These are phyloP conservation scores for Nothophaeocryptopus gaeumannii DNA, from an alignment of 2,329 filamentous ascomycete genomes.

Conservation along the genomic window DNA sequence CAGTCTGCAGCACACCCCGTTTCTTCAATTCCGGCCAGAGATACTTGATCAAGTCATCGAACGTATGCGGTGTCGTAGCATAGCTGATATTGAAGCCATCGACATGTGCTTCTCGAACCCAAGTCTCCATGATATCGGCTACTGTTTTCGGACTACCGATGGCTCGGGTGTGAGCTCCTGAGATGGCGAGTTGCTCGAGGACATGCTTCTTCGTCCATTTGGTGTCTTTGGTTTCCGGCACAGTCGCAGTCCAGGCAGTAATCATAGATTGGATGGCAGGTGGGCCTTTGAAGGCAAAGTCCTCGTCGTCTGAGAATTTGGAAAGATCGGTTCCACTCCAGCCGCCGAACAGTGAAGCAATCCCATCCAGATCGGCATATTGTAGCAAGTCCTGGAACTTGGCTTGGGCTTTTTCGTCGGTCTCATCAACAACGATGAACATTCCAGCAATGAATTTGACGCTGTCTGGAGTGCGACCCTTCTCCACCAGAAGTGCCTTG, in stretches of 20 bases:
- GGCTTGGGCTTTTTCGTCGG: conserved; percentile 43
- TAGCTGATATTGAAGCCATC: conserved; percentile 46
- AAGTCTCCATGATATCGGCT: conserved; percentile 47
- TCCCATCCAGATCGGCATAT: conserved; percentile 47
- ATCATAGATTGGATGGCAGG: conserved; percentile 46
- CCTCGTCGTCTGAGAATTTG: conserved; percentile 44
- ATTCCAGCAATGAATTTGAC: conserved; percentile 48
- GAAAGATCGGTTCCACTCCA: conserved; percentile 49
- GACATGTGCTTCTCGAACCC: conserved; percentile 45
- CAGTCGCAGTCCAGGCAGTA: conserved; percentile 44
- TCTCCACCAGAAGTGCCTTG: conserved; percentile 37
- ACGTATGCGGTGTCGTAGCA: conserved; percentile 44
- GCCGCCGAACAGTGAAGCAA: conserved; percentile 46
- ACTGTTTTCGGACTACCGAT: conserved; percentile 44
- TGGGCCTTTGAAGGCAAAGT: conserved; percentile 42
- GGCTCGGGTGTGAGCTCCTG: conserved; percentile 38
- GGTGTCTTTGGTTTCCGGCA: conserved; percentile 40
- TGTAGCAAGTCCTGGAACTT: conserved; percentile 43
- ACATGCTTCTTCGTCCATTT: conserved; percentile 49
- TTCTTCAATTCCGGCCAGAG: conserved; percentile 38
- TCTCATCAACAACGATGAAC: conserved; percentile 44
- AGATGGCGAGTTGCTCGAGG: conserved; percentile 44
- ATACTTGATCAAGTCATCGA: conserved; percentile 39
- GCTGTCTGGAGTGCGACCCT: conserved; percentile 40
- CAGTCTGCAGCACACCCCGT: conserved; percentile 35